phyloP scores from a whole-genome alignment of 495 filamentous ascomycete genomes.

The Lophiostoma macrostomum region DNA sequence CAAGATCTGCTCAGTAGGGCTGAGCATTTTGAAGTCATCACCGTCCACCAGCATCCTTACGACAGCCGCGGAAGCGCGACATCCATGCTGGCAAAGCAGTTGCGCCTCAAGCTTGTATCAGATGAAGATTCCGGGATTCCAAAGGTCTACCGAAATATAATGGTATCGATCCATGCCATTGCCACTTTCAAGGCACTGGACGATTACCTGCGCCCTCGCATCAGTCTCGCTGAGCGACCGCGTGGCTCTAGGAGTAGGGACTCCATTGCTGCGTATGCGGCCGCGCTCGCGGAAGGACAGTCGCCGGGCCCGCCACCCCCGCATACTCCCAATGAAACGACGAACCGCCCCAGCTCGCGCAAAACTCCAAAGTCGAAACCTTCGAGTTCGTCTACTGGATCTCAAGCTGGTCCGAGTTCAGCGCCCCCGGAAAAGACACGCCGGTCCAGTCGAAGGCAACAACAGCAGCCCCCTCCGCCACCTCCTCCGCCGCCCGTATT shows the following conservation, averaged over 20 bases:
- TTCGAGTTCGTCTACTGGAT: constrained; percentile 1
- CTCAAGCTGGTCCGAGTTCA: constrained; percentile 46
- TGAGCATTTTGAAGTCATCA: constrained; percentile 96
- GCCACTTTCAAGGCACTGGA: constrained; percentile 96
- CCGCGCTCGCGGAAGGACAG: constrained; percentile 55
- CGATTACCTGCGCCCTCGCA: constrained; percentile 90
- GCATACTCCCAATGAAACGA: constrained; percentile 22
- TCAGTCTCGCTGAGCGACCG: constrained; percentile 78
- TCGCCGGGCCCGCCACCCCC: constrained; percentile 26
- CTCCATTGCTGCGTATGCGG: constrained; percentile 74
- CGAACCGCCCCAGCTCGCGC: constrained; percentile 22
- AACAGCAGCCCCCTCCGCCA: constrained; percentile 42
- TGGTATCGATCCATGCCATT: constrained; percentile 98
- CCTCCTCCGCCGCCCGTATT: constrained; percentile 49
- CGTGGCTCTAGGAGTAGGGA: constrained; percentile 65
- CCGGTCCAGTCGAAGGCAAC: constrained; percentile 45
- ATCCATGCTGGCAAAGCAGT: constrained; percentile 94
- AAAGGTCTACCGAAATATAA: constrained; percentile 79
- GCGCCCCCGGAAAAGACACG: constrained; percentile 44
- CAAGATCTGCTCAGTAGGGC: constrained; percentile 94
- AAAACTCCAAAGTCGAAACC: constrained; percentile 26
- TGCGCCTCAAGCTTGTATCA: constrained; percentile 82
- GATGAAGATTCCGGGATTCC: constrained; percentile 88
- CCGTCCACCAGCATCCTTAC: constrained; percentile 87
- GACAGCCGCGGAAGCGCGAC: constrained; percentile 90